Evolutionary conservation across 129 eudicot genomes (phyloP), one percentile per base, ranked within the genome.

Genomic region (Mikania micrantha): DNA sequence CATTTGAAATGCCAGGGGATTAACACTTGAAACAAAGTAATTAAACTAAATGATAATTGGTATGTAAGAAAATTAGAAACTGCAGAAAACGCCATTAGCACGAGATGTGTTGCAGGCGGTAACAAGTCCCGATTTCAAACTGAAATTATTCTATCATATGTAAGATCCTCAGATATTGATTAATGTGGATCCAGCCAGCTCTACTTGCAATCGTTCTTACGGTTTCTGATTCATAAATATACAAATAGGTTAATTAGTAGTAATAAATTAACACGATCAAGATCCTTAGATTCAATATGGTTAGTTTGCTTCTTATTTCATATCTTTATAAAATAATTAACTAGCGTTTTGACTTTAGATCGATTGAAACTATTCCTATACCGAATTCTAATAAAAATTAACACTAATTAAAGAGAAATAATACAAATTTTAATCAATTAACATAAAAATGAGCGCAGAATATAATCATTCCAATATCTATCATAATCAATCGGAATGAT

Each of bases 171-270:
- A 61, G 47, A 72, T 57, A 74, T 17, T 63, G 32, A 42, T 35
- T 31, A 45, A 25, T 63, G 45, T 9, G n/a, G 64, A 47, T 54
- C 64, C 71, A 58, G n/a, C n/a, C n/a, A n/a, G 59, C 72, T 79
- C 77, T 70, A 53, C 80, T 59, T 69, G 22, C 61, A 83, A 61
- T 69, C 81, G 39, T 69, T 42, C 82, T 75, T 63, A 74, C 47
- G 77, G 74, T 69, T 82, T 85, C 87, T 85, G 83, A 24, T 42
- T 32, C 41, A 73, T 31, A 72, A 39, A 17, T 4, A 21, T 59
- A 63, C 10, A 64, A 69, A 25, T 10, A 41, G 27, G 21, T 71
- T n/a, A n/a, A n/a, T n/a, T n/a, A 50, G n/a, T 47, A 41, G 16
- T n/a, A 45, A 60, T 21, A 38, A 61, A 57, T n/a, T n/a, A n/a